Percentiles rank a stretch among this genome's conserved stretches.
Evolutionary conservation across 306 rosid species (phyloP).

Genomic region (Fragaria nilgerrensis): DNA sequence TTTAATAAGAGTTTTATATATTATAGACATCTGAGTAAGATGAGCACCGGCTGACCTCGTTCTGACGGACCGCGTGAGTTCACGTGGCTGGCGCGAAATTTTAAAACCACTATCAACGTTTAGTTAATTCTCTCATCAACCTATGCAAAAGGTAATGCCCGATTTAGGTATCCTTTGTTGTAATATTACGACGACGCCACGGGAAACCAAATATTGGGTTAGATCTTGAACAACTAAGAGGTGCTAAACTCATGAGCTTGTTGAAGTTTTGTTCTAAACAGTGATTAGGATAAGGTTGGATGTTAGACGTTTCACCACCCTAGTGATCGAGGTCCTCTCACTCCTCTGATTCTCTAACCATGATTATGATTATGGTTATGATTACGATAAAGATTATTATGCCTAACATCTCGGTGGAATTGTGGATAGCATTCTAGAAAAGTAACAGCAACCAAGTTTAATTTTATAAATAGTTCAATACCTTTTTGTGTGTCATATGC

Average conservation of each 20-base stretch:
- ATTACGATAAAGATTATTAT: background rate
- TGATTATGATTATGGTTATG: background rate
- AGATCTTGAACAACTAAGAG: too few species aligned
- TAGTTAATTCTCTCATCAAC: background rate
- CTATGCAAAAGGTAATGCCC: background rate
- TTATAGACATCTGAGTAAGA: background rate
- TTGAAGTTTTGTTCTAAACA: background rate
- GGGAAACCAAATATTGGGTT: background rate
- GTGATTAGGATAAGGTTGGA: background rate
- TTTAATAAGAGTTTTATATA: background rate
- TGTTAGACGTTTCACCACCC: background rate
- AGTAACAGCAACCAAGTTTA: background rate
- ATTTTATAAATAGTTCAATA: background rate
- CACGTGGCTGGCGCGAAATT: slow-evolving; percentile 37
- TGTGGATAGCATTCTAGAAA: background rate
- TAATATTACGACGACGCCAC: background rate
- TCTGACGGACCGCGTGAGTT: slow-evolving; percentile 19
- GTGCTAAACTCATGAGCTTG: background rate
- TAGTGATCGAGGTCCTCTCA: background rate
- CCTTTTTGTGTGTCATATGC: background rate
- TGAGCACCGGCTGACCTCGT: background rate
- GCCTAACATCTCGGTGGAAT: background rate
- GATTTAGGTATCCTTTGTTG: background rate
- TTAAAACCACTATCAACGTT: background rate
- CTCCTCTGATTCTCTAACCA: too few species aligned